Conservation (phyloP, 768 basidiomycete species). For the Mycena filopes region DNA sequence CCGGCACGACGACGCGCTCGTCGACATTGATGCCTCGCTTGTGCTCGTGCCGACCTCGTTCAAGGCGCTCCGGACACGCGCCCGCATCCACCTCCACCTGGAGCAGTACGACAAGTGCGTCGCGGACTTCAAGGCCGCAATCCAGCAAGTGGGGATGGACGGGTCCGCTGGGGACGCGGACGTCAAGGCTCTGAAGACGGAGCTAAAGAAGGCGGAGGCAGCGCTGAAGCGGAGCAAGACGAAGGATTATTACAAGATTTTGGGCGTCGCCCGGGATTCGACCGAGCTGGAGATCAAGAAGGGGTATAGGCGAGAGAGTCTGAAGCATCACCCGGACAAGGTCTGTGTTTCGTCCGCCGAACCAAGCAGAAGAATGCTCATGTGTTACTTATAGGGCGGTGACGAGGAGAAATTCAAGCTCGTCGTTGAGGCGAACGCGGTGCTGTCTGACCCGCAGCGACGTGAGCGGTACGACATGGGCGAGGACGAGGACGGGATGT, state of each 20-base stretch:
- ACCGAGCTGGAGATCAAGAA: slow-evolving; percentile 86
- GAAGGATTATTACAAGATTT: slow-evolving; percentile 90
- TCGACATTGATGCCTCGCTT: slow-evolving; percentile 77
- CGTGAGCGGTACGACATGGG: slow-evolving; percentile 84
- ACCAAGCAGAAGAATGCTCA: slow-evolving; percentile 18
- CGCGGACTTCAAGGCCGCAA: slow-evolving; percentile 82
- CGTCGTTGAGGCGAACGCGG: slow-evolving; percentile 82
- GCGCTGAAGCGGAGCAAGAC: slow-evolving; percentile 88
- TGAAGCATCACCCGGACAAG: slow-evolving; percentile 90
- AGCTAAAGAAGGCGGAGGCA: slow-evolving; percentile 85
- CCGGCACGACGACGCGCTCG: slow-evolving; percentile 72
- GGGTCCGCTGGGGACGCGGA: slow-evolving; percentile 67
- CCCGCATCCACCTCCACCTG: slow-evolving; percentile 77
- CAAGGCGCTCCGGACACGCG: slow-evolving; percentile 89
- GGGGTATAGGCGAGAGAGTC: slow-evolving; percentile 87
- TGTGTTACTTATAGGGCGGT: slow-evolving; percentile 70
- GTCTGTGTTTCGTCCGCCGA: slow-evolving; percentile 44
- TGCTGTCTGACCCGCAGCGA: slow-evolving; percentile 80
- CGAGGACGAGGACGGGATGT: slow-evolving; percentile 81
- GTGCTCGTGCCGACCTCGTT: slow-evolving; percentile 71
- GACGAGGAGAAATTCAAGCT: slow-evolving; percentile 98
- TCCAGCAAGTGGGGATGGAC: slow-evolving; percentile 76
- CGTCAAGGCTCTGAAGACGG: slow-evolving; percentile 65
- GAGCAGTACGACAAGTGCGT: slow-evolving; percentile 80
- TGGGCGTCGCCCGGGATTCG: slow-evolving; percentile 70